phyloP scores from a whole-genome alignment of 495 filamentous ascomycete genomes.

The Talaromyces ruber region DNA sequence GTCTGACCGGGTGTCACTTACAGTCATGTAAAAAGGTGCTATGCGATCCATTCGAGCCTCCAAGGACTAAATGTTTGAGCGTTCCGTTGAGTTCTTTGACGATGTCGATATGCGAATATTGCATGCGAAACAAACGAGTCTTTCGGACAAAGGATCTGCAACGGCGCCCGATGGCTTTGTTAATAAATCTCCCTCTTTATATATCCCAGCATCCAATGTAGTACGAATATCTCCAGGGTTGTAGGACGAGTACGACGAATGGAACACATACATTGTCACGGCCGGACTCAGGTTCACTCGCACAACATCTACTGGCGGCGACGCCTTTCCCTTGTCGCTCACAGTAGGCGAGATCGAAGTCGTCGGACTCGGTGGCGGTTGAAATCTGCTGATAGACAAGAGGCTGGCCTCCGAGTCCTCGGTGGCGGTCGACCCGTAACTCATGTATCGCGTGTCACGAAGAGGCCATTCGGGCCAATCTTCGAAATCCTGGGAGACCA shows the following conservation, averaged over 20 bases:
- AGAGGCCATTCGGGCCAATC: constrained; percentile 25
- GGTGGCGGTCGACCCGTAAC: constrained; percentile 31
- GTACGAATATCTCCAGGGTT: neutral
- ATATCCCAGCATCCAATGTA: neutral
- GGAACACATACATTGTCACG: constrained; percentile 29
- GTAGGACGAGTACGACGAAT: neutral
- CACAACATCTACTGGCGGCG: constrained; percentile 27
- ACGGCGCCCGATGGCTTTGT: neutral
- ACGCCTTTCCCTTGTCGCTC: constrained; percentile 23
- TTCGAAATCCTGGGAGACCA: constrained; percentile 15
- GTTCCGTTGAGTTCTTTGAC: constrained; percentile 31
- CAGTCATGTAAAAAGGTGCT: constrained; percentile 33
- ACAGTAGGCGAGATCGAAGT: constrained; percentile 23
- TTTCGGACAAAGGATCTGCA: constrained; percentile 32
- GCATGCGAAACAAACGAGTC: constrained; percentile 32
- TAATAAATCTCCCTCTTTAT: neutral
- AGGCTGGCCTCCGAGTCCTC: constrained; percentile 30
- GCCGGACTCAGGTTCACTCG: constrained; percentile 26
- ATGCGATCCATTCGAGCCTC: constrained; percentile 36
- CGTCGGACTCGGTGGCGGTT: constrained; percentile 17
- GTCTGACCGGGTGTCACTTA: constrained; percentile 14
- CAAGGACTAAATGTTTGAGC: constrained; percentile 31
- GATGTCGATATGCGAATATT: constrained; percentile 34
- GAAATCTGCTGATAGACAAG: constrained; percentile 16
- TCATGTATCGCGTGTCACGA: constrained; percentile 22